phyloP scores from a whole-genome alignment of 371 early-diverging fungal genomes.

The Mortierella sp. region DNA sequence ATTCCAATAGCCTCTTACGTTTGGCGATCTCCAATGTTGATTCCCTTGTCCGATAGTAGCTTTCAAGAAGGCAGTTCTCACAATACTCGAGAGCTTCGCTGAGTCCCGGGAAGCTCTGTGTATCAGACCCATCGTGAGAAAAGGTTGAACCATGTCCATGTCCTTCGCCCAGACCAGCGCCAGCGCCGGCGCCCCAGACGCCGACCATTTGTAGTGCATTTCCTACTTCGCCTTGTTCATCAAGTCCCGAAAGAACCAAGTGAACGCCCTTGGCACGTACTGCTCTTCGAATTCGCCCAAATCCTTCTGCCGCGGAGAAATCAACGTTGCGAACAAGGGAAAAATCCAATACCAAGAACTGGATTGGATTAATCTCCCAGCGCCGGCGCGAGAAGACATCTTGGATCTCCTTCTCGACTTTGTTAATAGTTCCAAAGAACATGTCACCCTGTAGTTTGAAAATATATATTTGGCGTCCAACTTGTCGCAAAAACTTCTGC shows the following conservation, averaged over 20 bases:
- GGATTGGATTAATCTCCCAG: slow-evolving; percentile 81
- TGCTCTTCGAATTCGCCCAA: slow-evolving; percentile 87
- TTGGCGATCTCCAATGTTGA: slow-evolving; percentile 32
- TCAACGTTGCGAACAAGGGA: slow-evolving; percentile 92
- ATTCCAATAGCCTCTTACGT: slow-evolving; percentile 40
- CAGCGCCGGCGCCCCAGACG: slow-evolving; percentile 71
- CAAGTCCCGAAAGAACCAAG: slow-evolving; percentile 89
- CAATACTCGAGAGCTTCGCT: slow-evolving; percentile 96
- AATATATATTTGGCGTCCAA: slow-evolving; percentile 88
- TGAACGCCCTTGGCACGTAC: slow-evolving; percentile 78
- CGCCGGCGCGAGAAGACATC: slow-evolving; percentile 62
- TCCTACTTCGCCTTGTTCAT: slow-evolving; percentile 73
- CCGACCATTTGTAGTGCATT: slow-evolving; percentile 82
- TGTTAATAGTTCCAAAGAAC: slow-evolving; percentile 96
- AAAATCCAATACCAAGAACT: slow-evolving; percentile 91
- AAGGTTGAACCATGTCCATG: slow-evolving; percentile 56
- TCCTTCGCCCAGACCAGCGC: slow-evolving; percentile 40
- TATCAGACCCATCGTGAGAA: slow-evolving; percentile 60
- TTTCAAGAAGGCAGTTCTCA: slow-evolving; percentile 87
- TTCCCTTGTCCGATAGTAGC: slow-evolving; percentile 69
- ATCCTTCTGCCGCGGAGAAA: slow-evolving; percentile 94
- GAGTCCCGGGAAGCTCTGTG: slow-evolving; percentile 81
- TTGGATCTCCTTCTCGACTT: slow-evolving; percentile 85
- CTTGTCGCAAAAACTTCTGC: slow-evolving; percentile 85
- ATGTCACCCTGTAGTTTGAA: slow-evolving; percentile 92